Percentiles rank a stretch among this genome's conserved stretches.
These are phyloP conservation scores for Perilla frutescens DNA, from an alignment of 257 asterid species.

Conservation along the genomic window DNA sequence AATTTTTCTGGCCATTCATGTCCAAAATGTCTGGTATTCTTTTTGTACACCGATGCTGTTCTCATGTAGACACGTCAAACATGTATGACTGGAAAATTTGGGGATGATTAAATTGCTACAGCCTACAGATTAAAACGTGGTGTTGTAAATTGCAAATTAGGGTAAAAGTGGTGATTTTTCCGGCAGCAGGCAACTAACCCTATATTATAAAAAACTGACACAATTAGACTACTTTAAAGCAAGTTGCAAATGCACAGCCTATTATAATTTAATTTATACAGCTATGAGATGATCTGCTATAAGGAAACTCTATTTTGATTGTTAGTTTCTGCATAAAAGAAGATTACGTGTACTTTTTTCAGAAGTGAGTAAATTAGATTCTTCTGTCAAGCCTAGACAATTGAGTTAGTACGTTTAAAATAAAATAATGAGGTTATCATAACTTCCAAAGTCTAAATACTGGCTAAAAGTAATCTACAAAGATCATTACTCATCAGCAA, in stretches of 20 bases:
- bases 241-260: neutral
- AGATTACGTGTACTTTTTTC: neutral
- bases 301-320: neutral
- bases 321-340: constrained; percentile 2
- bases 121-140: too few species aligned
- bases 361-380: constrained; percentile 2
- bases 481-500: constrained; percentile 16
- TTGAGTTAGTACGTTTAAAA: neutral
- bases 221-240: too few species aligned
- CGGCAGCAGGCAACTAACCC: too few species aligned
- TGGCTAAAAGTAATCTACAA: constrained; percentile 7
- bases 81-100: too few species aligned
- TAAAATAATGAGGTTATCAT: neutral
- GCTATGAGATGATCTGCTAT: neutral
- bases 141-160: too few species aligned
- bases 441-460: constrained; percentile 1
- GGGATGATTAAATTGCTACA: too few species aligned
- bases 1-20: too few species aligned
- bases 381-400: neutral
- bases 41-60: too few species aligned
- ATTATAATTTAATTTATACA: neutral
- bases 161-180: too few species aligned
- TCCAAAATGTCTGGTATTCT: too few species aligned
- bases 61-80: too few species aligned
- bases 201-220: too few species aligned